These are phyloP conservation scores for Quercus aquifolioides DNA, from an alignment of 306 rosid species.

Conservation along the genomic window DNA sequence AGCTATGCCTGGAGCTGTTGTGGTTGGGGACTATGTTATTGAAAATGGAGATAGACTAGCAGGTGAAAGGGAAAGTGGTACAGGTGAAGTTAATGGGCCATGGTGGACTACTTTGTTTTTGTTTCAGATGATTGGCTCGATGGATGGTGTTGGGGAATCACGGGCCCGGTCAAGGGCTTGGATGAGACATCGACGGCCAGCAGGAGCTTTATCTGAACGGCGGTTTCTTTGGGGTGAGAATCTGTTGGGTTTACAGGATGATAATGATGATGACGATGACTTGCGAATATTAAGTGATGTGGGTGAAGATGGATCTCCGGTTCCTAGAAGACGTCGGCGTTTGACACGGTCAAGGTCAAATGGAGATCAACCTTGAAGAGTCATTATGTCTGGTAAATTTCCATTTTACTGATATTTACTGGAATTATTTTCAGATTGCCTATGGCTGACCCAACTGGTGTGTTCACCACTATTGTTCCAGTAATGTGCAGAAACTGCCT, in stretches of 20 bases:
- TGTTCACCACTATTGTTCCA: constrained; percentile 41
- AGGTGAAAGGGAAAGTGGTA: constrained; percentile 46
- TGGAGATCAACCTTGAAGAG: constrained; percentile 49
- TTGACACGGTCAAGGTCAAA: constrained; percentile 61
- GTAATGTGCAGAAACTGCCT: constrained; percentile 25
- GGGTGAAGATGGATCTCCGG: constrained; percentile 49
- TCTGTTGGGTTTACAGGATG: constrained; percentile 61
- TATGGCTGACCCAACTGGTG: constrained; percentile 38
- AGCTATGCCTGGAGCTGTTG: constrained; percentile 81
- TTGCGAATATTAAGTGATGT: constrained; percentile 36
- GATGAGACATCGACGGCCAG: constrained; percentile 65
- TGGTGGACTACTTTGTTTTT: constrained; percentile 69
- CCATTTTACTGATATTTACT: constrained; percentile 22
- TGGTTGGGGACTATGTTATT: constrained; percentile 80
- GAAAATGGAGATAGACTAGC: constrained; percentile 79
- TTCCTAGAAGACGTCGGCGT: constrained; percentile 79
- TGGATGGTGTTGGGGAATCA: constrained; percentile 57
- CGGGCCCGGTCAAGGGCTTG: constrained; percentile 68
- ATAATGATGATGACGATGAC: constrained; percentile 32
- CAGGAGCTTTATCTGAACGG: constrained; percentile 49
- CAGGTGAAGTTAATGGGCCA: constrained; percentile 46
- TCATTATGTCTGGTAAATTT: constrained; percentile 47
- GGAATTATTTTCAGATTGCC: constrained; percentile 21
- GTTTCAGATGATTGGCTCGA: constrained; percentile 80
- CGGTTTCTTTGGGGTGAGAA: constrained; percentile 84